Percentiles rank a stretch among this genome's conserved stretches.
Conservation (phyloP, 78 protist species). For the Paratrimastix pyriformis region DNA sequence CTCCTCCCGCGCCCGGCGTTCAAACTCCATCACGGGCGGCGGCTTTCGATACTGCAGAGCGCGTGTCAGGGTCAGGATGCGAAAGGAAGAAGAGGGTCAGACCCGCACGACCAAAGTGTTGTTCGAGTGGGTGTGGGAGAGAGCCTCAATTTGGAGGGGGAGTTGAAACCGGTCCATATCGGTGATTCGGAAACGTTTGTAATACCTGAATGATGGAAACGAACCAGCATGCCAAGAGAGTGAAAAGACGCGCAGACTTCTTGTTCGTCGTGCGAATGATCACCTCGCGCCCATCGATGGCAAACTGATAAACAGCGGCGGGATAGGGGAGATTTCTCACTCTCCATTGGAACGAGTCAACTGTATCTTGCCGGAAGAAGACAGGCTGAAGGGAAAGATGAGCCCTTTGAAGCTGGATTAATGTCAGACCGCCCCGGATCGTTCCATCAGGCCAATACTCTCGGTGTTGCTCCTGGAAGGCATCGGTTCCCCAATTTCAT, state of each 20-base stretch:
- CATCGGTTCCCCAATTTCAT: conserved; percentile 23
- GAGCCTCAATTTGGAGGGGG: not conserved
- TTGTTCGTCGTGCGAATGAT: conserved; percentile 16
- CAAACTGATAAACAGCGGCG: not conserved
- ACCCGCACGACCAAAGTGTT: not conserved
- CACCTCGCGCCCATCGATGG: conserved; percentile 9
- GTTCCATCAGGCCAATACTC: no score
- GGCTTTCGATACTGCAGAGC: conserved; percentile 3
- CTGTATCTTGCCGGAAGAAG: conserved; percentile 11
- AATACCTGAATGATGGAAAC: conserved; percentile 9
- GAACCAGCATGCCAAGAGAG: not conserved
- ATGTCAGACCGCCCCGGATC: no score
- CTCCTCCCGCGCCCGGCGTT: not conserved
- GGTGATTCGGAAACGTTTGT: conserved; percentile 13
- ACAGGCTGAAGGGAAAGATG: not conserved
- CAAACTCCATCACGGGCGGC: not conserved
- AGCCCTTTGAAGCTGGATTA: not conserved
- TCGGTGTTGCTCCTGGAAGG: no score
- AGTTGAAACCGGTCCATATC: conserved; percentile 14
- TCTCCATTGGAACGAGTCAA: not conserved
- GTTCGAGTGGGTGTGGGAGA: conserved; percentile 1
- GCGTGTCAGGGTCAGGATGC: not conserved
- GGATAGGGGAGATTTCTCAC: conserved; percentile 25
- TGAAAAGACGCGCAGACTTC: not conserved
- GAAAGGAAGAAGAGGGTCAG: not conserved